Evolutionary conservation across 1,139 yeast species (phyloP), one percentile per base, ranked within the genome.

Genomic region (Saccharomyces hybrid): DNA sequence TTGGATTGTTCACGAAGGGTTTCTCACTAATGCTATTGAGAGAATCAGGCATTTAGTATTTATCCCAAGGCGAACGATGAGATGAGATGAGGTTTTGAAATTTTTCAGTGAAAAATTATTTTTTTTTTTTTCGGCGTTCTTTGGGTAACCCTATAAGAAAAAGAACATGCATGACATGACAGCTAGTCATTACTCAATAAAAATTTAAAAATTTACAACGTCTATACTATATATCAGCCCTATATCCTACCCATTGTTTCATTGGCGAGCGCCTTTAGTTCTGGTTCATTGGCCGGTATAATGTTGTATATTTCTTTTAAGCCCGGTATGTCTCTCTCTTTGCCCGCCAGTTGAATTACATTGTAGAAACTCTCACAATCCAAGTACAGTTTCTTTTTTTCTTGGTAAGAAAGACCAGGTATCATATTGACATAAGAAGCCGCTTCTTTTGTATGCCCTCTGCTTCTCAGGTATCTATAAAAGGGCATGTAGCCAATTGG

Each of bases 401-500:
- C 61, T 27, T 61, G 63, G 50, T 62, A 62, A 8, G 67, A 50
- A 47, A 64, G 51, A 9, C 64, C 62, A 2, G 64, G 48, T 47
- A 67, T 61, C 61, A 68, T 53, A 2, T 51, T 51, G 5, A 70
- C 59, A 48, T 69, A 67, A 11, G 54, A 56, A 2, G 63, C 61
- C 7, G 73, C 71, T 51, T 70, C 71, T 34, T 57, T 56, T 44
- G 59, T 56, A 48, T 61, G 56, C 1, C 64, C 65, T 21, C 55
- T 55, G 31, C 56, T 58, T 38, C 50, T 56, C 24, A 67, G 52
- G 44, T 64, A 61, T 24, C 60, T 58, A 55, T 57, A 86, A 60
- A 89, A 83, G 1, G 85, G 82, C 58, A 77, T 78, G 60, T 84
- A 86, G 0, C 95, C 95, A 54, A 89, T 86, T 0, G 91, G 89